phyloP scores from a whole-genome alignment of 176 grass and related monocot species.

The Ensete ventricosum region DNA sequence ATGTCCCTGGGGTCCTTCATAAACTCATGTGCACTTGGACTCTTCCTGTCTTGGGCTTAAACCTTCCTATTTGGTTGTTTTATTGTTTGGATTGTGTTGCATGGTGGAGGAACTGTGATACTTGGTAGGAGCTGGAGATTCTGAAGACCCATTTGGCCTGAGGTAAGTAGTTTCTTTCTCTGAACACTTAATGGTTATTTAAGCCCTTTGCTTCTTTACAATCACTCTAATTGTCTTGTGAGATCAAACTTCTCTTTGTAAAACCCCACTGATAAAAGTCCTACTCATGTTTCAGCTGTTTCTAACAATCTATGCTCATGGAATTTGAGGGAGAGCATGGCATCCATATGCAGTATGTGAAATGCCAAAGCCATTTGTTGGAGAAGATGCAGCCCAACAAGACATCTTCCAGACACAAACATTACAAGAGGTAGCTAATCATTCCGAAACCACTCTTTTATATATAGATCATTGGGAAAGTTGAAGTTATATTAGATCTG shows the following conservation, averaged over 20 bases:
- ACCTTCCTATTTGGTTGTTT: background rate
- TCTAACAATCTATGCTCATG: background rate
- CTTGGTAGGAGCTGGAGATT: background rate
- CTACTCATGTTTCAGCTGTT: constrained; percentile 4
- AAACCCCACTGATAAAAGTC: no score
- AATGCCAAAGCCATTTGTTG: constrained; percentile 31
- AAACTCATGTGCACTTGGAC: constrained; percentile 2
- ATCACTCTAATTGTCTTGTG: background rate
- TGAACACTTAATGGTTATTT: no score
- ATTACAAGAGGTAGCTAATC: constrained; percentile 49
- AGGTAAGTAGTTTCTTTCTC: background rate
- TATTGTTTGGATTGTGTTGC: background rate
- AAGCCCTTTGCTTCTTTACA: background rate
- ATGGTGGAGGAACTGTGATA: background rate
- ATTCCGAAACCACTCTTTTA: constrained; percentile 1
- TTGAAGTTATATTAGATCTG: background rate
- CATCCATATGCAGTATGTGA: constrained; percentile 34
- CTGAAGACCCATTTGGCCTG: background rate
- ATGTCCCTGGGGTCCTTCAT: background rate
- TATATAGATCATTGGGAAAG: background rate
- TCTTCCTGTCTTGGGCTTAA: constrained; percentile 12
- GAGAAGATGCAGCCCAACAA: constrained; percentile 36
- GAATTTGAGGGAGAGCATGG: constrained; percentile 42
- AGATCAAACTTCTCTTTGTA: no score
- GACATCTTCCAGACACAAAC: constrained; percentile 33